Evolutionary conservation across 2,329 filamentous ascomycete species (phyloP), one percentile per base, ranked within the genome.

Genomic region (Colletotrichum acutatum): DNA sequence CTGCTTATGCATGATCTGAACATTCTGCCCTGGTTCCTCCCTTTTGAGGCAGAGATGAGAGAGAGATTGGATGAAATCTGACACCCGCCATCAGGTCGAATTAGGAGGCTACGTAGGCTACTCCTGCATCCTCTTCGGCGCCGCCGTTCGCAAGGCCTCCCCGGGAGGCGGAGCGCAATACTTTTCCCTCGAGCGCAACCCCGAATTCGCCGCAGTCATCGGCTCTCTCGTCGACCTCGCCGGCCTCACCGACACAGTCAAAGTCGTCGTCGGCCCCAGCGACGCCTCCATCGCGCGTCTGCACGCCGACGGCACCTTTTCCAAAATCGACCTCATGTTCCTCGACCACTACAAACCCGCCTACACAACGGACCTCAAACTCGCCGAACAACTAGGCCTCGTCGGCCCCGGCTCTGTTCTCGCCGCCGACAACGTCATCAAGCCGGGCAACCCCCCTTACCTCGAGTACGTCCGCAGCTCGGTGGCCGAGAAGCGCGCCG

Each of bases 21-120:
- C 26, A 42, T 42, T 42, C 34, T 6, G 14, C 34, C 5, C 34
- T 7, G 0, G 16, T 16, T 42, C 16, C 4, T n/a, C 11, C 32
- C 32, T 11, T 42, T 26, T 11, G 5, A 14, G 61, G 30, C 42
- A 24, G 32, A 34, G 32, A 34, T n/a, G 32, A 34, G 32, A 34
- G 32, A 34, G 30, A 30, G 32, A 12, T 34, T 34, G 32, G 32
- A 34, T 34, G 32, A 34, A 0, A 12, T 5, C 14, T 24, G 7
- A 3, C 0, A 14, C n/a, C 8, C 14, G n/a, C 26, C 54, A 6
- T 4, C 7, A 83, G 81, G 87, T 96, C 59, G 94, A 97, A 79
- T 86, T 97, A 0, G 94, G 94, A 59, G 92, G 93, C 61, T 97
- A 96, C 81, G 88, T 95, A 24, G 94, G 94, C 54, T 97, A 97